These are phyloP conservation scores for Blumeria graminis DNA, from an alignment of 2,329 filamentous ascomycete species.

Conservation along the genomic window DNA sequence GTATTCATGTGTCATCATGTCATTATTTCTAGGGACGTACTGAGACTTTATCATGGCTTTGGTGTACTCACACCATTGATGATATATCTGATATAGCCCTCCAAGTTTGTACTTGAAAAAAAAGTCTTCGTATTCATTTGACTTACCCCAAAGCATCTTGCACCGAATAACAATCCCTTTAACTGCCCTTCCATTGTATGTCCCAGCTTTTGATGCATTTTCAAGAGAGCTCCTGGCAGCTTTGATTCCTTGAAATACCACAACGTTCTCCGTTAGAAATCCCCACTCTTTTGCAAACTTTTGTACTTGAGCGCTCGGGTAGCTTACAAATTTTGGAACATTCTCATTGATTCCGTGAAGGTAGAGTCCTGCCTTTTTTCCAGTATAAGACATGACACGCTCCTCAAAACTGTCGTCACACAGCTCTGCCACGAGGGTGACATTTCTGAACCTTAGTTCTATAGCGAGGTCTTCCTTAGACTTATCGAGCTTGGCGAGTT, in stretches of 20 bases:
- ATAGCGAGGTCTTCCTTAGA: slow-evolving; percentile 54
- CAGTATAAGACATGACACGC: slow-evolving; percentile 75
- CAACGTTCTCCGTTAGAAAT: slow-evolving; percentile 67
- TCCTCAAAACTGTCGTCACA: slow-evolving; percentile 95
- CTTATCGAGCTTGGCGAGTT: slow-evolving; percentile 55
- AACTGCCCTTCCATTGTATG: slow-evolving; percentile 74
- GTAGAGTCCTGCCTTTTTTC: slow-evolving; percentile 74
- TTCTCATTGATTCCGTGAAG: slow-evolving; percentile 93
- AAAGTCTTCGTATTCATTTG: slow-evolving; percentile 53
- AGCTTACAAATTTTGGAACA: slow-evolving; percentile 72
- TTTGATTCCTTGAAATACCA: slow-evolving; percentile 49
- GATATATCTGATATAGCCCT: slow-evolving; percentile 95
- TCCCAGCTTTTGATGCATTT: slow-evolving; percentile 62
- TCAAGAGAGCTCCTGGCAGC: slow-evolving; percentile 65
- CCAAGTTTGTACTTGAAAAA: slow-evolving; percentile 99
- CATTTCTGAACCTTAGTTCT: slow-evolving; percentile 55
- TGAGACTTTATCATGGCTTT: slow-evolving; percentile 63
- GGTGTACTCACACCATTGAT: slow-evolving; percentile 94
- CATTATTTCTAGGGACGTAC: slow-evolving; percentile 53
- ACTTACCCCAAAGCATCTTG: slow-evolving; percentile 29
- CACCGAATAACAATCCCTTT: slow-evolving; percentile 95
- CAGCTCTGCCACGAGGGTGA: slow-evolving; percentile 84
- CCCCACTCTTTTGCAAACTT: slow-evolving; percentile 80
- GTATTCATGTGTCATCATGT: slow-evolving; percentile 65
- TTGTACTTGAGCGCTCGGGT: slow-evolving; percentile 62